phyloP scores from a whole-genome alignment of 768 basidiomycete species.

The Termitomyces sp. region DNA sequence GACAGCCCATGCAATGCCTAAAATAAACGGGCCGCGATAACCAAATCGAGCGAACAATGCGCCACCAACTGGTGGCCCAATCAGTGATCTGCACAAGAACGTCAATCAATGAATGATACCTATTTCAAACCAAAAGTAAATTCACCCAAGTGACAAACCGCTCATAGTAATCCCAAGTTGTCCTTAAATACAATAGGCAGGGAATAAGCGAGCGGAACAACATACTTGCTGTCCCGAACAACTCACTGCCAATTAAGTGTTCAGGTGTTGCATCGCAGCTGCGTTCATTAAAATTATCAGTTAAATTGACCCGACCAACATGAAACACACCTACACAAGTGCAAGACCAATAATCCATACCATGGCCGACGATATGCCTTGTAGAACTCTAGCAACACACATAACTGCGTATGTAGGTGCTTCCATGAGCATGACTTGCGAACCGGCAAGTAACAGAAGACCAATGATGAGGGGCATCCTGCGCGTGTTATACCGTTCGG shows the following conservation, averaged over 20 bases:
- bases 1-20: conserved; percentile 42
- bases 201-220: background rate
- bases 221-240: background rate
- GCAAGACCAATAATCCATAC: conserved; percentile 65
- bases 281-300: background rate
- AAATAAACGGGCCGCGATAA: conserved; percentile 62
- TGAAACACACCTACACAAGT: conserved; percentile 42
- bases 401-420: conserved; percentile 55
- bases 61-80: conserved; percentile 61
- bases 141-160: conserved; percentile 54
- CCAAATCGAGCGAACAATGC: conserved; percentile 52
- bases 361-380: conserved; percentile 59
- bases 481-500: conserved; percentile 49
- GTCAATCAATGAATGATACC: conserved; percentile 7
- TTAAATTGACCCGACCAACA: background rate
- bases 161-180: conserved; percentile 63
- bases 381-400: conserved; percentile 56
- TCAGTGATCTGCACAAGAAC: conserved; percentile 38
- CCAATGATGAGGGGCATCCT: conserved; percentile 50
- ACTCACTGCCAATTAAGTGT: conserved; percentile 47
- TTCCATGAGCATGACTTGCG: conserved; percentile 64
- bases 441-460: conserved; percentile 47
- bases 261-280: conserved; percentile 60
- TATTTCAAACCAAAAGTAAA: background rate
- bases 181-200: conserved; percentile 27